phyloP scores from a whole-genome alignment of 176 grass and related monocot species.

The Elymus sibiricus region DNA sequence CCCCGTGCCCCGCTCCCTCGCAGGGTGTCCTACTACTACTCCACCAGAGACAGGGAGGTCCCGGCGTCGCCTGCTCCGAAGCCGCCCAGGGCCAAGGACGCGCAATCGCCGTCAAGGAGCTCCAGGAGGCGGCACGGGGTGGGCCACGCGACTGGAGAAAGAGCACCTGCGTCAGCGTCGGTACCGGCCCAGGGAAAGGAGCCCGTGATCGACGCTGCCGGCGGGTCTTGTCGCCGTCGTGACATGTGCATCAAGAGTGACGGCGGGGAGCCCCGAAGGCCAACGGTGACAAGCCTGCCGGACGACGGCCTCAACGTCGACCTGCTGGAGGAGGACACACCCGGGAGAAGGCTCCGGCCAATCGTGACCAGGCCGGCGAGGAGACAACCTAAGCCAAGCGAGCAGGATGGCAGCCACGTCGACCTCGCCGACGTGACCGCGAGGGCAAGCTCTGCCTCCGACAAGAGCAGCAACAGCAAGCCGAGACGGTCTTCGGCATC shows the following conservation, averaged over 20 bases:
- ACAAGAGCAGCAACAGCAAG: slow-evolving; percentile 18
- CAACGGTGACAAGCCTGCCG: background rate
- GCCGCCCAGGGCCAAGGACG: slow-evolving; percentile 19
- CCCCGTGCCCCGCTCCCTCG: slow-evolving; percentile 13
- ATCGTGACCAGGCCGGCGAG: slow-evolving; percentile 48
- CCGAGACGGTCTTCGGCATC: slow-evolving; percentile 30
- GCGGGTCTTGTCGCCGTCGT: background rate
- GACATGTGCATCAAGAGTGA: slow-evolving; percentile 26
- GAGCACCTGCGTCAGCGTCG: background rate
- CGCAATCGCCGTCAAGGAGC: slow-evolving; percentile 19
- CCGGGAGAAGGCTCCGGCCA: slow-evolving; percentile 35
- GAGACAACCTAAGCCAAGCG: background rate
- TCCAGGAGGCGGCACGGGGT: slow-evolving; percentile 31
- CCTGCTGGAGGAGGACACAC: background rate
- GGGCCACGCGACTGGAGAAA: background rate
- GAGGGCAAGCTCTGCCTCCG: slow-evolving; percentile 1
- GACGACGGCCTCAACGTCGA: background rate
- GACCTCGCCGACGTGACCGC: background rate
- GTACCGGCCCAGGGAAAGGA: background rate
- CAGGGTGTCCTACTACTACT: slow-evolving; percentile 76
- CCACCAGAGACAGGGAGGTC: slow-evolving; percentile 31
- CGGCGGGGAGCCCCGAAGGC: background rate
- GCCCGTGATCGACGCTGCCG: background rate
- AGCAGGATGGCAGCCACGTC: background rate
- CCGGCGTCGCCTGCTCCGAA: slow-evolving; percentile 3